Conservation (phyloP, 441 rosid genomes). For the Melastoma candidum region DNA sequence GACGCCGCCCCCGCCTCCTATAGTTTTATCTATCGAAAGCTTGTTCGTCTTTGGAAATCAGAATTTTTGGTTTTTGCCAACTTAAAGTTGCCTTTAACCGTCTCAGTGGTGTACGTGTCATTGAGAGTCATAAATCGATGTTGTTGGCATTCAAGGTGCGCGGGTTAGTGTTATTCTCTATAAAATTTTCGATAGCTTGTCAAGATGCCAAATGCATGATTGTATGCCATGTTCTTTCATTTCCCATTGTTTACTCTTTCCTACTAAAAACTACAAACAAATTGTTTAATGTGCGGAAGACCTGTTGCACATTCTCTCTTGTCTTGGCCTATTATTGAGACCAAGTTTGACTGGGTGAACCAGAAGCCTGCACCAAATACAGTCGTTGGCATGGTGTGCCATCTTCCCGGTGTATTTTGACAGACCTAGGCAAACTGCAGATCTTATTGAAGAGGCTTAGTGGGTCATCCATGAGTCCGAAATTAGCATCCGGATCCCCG, state of each 20-base stretch:
- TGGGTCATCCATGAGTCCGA: conserved; percentile 66
- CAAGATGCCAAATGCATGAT: not conserved
- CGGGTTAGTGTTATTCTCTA: not conserved
- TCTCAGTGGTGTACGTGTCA: too few species aligned
- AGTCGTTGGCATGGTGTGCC: conserved; percentile 84
- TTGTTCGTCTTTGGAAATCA: too few species aligned
- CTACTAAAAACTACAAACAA: conserved; percentile 4
- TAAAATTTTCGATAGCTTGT: not conserved
- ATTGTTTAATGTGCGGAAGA: conserved; percentile 1
- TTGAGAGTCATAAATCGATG: too few species aligned
- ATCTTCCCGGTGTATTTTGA: conserved; percentile 67
- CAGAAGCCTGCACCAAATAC: conserved; percentile 85
- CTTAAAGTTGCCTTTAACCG: too few species aligned
- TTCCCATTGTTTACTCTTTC: conserved; percentile 1
- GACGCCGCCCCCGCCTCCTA: too few species aligned
- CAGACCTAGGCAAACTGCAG: conserved; percentile 64
- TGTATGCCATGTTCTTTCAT: not conserved
- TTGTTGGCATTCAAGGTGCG: not conserved
- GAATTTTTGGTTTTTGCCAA: too few species aligned
- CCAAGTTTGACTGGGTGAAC: conserved; percentile 41
- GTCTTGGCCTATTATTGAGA: not conserved
- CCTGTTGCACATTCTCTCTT: conserved; percentile 4
- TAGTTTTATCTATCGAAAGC: too few species aligned
- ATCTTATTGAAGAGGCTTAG: conserved; percentile 73
- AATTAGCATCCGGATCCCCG: conserved; percentile 88